Evolutionary conservation across 805 yeast species (phyloP), one percentile per base, ranked within the genome.

Genomic region (Wickerhamomyces sydowiorum): DNA sequence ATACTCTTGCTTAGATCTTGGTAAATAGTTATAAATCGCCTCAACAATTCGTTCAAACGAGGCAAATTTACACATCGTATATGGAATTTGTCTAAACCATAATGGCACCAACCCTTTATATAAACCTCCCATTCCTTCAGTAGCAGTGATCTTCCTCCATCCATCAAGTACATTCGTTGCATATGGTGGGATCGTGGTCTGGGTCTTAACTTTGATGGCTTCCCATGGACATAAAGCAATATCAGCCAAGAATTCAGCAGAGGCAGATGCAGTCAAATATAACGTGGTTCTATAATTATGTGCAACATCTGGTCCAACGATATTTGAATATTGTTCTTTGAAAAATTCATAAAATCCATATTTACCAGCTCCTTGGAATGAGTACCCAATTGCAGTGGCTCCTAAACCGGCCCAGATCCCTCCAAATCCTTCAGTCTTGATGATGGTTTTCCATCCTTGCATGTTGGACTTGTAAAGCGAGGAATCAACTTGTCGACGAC

Each of bases 71-170:
- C 86, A 95, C 96, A 91, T 90, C 22, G 98, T 91, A 71, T 91
- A 91, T n/a, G 98, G 99, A 55, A 91, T 85, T 67, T 91, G 99
- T 70, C 98, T 83, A 45, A 81, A 78, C 98, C 98, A 93, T 50
- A 91, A 72, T 13, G 99, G 98, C 9, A 80, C 82, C 41, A 91
- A 67, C 41, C 98, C 98, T 59, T 86, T 84, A 70, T 90, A 91
- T 39, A 91, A 71, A 2, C 88, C 86, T 19, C 69, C 78, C 41
- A 83, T 47, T 13, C 96, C 95, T 59, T 82, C 93, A 15, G 65
- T 57, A 5, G 83, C 80, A 29, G 75, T 70, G 49, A 85, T 76
- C 66, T 78, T 80, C 40, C 67, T 65, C 75, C 79, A 75, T 10
- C 90, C 93, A 44, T 82, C 84, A 46, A 76, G 48, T 13, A 79